phyloP scores from a whole-genome alignment of 169 alveolate species.

The Plasmodium gonderi region DNA sequence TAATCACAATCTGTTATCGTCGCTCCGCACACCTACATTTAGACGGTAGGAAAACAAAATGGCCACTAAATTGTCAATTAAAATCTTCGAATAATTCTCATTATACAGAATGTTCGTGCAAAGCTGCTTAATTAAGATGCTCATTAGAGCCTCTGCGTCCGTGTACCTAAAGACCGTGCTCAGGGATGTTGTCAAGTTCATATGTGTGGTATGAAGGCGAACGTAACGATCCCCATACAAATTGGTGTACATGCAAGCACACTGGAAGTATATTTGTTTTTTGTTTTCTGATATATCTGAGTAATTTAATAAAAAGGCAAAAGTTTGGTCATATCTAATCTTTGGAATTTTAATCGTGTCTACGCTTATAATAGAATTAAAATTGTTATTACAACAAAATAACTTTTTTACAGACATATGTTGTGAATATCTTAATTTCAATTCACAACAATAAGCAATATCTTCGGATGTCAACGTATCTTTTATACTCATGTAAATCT shows the following conservation, averaged over 20 bases:
- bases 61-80: constrained; percentile 47
- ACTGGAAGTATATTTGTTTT: constrained; percentile 76
- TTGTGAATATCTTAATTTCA: constrained; percentile 79
- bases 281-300: constrained; percentile 76
- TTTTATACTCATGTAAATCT: constrained; percentile 63
- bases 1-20: too few relatives aligned
- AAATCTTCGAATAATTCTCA: constrained; percentile 47
- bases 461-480: constrained; percentile 65
- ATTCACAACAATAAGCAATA: constrained; percentile 82
- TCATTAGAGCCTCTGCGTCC: constrained; percentile 78
- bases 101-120: constrained; percentile 72
- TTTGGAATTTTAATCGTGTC: constrained; percentile 79
- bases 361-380: constrained; percentile 76
- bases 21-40: constrained; percentile 9
- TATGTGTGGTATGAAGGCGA: constrained; percentile 80
- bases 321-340: constrained; percentile 79
- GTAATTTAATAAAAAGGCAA: constrained; percentile 76
- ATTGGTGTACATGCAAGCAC: constrained; percentile 83
- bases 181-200: constrained; percentile 75
- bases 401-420: constrained; percentile 73
- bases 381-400: constrained; percentile 78
- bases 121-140: constrained; percentile 74
- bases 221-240: constrained; percentile 76
- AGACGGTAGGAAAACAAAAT: constrained; percentile 60
- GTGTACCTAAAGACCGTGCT: constrained; percentile 77